A percentile compares a stretch with the other conserved stretches of the same genome.
Conservation (phyloP, 116 monocot species). For the Zostera marina region DNA sequence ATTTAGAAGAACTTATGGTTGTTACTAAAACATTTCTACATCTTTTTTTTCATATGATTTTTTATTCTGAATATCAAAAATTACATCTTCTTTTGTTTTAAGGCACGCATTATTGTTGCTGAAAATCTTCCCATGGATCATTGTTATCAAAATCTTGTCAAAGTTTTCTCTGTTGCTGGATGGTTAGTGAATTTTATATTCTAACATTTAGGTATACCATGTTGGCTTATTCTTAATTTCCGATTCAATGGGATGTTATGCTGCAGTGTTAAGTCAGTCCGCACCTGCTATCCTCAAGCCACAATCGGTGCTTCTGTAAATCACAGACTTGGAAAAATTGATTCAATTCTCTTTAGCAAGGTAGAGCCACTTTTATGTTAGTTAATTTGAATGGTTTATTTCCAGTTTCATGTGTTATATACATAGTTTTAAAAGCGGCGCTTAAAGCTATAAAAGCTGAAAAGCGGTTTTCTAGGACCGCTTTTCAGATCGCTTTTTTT, state of each 20-base stretch:
- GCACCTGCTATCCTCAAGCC: slow-evolving; percentile 92
- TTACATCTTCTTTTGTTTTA: slow-evolving; percentile 40
- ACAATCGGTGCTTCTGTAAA: slow-evolving; percentile 44
- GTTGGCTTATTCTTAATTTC: not conserved
- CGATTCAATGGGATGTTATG: not conserved
- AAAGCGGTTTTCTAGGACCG: too few relatives aligned
- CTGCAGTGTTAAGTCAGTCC: slow-evolving; percentile 84
- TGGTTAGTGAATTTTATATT: slow-evolving; percentile 18
- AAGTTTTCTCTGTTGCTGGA: slow-evolving; percentile 77
- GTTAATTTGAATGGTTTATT: slow-evolving; percentile 14
- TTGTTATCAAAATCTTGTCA: slow-evolving; percentile 83
- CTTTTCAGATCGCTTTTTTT: too few relatives aligned
- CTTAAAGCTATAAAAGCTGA: too few relatives aligned
- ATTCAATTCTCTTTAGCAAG: slow-evolving; percentile 74
- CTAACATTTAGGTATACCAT: not conserved
- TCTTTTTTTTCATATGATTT: not conserved
- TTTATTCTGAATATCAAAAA: slow-evolving; percentile 12
- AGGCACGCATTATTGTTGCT: slow-evolving; percentile 88
- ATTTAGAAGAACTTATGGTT: slow-evolving; percentile 89
- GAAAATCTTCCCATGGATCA: slow-evolving; percentile 97
- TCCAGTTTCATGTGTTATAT: slow-evolving; percentile 47
- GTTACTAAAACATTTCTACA: not conserved
- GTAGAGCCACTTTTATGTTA: slow-evolving; percentile 13
- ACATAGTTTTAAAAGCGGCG: too few relatives aligned
- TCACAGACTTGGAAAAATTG: slow-evolving; percentile 63